phyloP scores from a whole-genome alignment of 2,329 filamentous ascomycete genomes.

The Aspergillus hortae region DNA sequence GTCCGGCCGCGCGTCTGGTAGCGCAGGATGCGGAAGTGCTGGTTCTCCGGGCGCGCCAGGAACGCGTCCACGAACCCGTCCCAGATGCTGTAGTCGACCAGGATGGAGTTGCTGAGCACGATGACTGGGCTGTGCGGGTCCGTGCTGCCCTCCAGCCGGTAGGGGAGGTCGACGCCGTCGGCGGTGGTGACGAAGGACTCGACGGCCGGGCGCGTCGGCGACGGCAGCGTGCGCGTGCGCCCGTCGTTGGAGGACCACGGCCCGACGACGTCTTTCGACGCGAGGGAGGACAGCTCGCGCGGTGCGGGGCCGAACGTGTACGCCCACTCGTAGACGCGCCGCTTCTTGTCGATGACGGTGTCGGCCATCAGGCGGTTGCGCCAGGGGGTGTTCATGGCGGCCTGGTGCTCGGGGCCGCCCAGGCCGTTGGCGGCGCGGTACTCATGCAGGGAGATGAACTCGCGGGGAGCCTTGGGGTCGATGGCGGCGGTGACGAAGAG shows the following conservation, averaged over 20 bases:
- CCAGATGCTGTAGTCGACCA: conserved; percentile 79
- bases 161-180: conserved; percentile 68
- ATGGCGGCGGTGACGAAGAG: conserved; percentile 65
- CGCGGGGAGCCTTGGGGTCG: conserved; percentile 53
- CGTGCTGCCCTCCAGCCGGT: conserved; percentile 69
- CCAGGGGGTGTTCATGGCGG: conserved; percentile 62
- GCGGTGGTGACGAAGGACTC: conserved; percentile 64
- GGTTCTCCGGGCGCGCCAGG: conserved; percentile 50
- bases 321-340: conserved; percentile 66
- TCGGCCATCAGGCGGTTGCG: conserved; percentile 56
- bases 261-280: conserved; percentile 44
- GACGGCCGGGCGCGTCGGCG: conserved; percentile 51
- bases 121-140: conserved; percentile 66
- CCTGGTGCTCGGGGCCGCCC: conserved; percentile 60
- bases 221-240: conserved; percentile 51
- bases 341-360: conserved; percentile 55
- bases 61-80: conserved; percentile 67
- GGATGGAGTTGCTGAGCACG: conserved; percentile 74
- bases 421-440: conserved; percentile 66
- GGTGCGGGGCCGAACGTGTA: conserved; percentile 76
- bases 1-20: conserved; percentile 73
- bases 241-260: conserved; percentile 55
- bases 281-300: conserved; percentile 61
- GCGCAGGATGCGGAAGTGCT: conserved; percentile 66
- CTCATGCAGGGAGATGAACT: conserved; percentile 68